Percentiles rank a stretch among this genome's conserved stretches.
phyloP scores from a whole-genome alignment of 2,329 filamentous ascomycete species.

The Monilinia polystroma region DNA sequence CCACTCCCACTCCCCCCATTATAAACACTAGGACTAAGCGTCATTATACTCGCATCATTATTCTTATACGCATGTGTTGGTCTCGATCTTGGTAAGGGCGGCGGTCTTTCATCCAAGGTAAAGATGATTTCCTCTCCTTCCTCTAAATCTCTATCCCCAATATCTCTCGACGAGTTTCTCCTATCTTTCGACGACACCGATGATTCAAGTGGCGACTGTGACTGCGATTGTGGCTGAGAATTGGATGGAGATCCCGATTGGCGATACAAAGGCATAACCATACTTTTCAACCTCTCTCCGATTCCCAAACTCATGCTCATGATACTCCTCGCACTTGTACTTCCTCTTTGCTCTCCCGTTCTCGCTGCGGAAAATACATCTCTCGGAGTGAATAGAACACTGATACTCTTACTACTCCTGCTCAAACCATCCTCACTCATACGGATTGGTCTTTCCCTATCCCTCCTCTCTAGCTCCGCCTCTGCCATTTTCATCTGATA shows the following conservation, averaged over 20 bases:
- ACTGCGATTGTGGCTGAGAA: neutral
- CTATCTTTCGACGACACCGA: neutral
- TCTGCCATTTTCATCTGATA: conserved; percentile 1
- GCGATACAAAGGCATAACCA: conserved; percentile 5
- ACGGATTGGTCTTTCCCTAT: neutral
- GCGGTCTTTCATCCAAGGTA: neutral
- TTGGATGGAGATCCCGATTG: neutral
- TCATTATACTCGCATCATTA: neutral
- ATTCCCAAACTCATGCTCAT: neutral
- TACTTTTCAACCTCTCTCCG: conserved; percentile 2
- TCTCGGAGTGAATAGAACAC: conserved; percentile 1
- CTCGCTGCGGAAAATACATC: neutral
- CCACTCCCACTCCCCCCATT: neutral
- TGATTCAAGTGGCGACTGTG: neutral
- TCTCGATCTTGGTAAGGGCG: neutral
- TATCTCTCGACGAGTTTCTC: neutral
- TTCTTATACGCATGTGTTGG: neutral
- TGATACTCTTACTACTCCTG: conserved; percentile 19
- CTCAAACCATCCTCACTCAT: conserved; percentile 13
- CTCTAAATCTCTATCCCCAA: neutral
- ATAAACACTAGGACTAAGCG: conserved; percentile 20
- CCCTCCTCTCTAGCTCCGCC: neutral
- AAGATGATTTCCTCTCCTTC: conserved; percentile 1
- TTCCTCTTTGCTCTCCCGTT: neutral
- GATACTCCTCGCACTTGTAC: neutral